Conservation (phyloP, 192 early-diverging fungal species). For the Coemansia sp. region DNA sequence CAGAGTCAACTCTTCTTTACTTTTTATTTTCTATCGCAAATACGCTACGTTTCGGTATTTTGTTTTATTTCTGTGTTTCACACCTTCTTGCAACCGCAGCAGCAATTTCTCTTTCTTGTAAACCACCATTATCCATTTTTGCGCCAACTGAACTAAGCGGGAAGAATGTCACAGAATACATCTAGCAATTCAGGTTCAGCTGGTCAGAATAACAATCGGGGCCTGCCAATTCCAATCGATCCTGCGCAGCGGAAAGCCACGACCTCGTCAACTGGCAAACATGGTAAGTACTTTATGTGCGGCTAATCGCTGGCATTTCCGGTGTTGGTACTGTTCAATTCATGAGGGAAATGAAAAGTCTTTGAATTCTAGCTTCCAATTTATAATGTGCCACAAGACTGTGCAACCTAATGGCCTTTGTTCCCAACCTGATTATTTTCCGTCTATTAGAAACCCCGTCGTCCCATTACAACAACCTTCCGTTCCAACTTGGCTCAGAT, state of each 20-base stretch:
- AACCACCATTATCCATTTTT: neutral
- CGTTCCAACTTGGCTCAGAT: slow-evolving; percentile 12
- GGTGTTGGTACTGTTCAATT: neutral
- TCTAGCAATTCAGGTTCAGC: slow-evolving; percentile 12
- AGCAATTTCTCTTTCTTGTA: neutral
- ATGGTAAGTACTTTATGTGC: slow-evolving; percentile 6
- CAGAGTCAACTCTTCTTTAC: neutral
- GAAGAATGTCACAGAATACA: slow-evolving; percentile 35
- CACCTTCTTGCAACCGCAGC: slow-evolving; percentile 5
- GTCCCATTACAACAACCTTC: neutral
- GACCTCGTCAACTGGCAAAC: neutral
- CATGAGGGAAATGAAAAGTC: neutral
- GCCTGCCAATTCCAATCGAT: slow-evolving; percentile 28
- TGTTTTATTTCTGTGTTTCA: slow-evolving; percentile 1
- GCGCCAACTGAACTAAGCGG: neutral
- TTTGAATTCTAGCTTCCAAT: neutral
- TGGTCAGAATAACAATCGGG: slow-evolving; percentile 13
- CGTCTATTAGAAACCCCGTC: neutral
- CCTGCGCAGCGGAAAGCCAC: slow-evolving; percentile 10
- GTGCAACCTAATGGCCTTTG: neutral
- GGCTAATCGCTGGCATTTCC: neutral
- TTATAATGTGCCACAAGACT: neutral
- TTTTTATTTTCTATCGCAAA: neutral
- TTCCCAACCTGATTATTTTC: neutral
- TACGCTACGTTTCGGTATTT: neutral